Percentiles rank a stretch among this genome's conserved stretches.
Conservation (phyloP, 139 green algal genomes). For the Nannochloris sp. region DNA sequence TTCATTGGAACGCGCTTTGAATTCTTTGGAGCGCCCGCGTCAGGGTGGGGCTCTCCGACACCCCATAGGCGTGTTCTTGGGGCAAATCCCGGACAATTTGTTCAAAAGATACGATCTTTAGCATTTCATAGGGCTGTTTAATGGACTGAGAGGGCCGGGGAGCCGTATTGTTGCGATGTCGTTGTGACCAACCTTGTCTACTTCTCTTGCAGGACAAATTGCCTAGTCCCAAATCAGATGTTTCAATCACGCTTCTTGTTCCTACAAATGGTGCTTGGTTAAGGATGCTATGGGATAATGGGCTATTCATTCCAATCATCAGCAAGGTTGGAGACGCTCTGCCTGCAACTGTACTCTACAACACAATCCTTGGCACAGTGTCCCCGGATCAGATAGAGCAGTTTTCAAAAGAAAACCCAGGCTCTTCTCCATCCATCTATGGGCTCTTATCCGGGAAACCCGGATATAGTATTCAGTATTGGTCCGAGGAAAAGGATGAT, state of each 20-base stretch:
- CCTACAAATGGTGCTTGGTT: conserved; percentile 22
- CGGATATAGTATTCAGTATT: not conserved
- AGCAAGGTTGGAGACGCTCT: not conserved
- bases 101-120: not conserved
- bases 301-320: conserved; percentile 13
- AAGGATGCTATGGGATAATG: conserved; percentile 19
- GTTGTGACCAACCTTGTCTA: not conserved
- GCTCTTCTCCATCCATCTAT: not conserved
- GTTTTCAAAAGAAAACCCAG: conserved; percentile 2
- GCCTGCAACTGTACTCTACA: conserved; percentile 4
- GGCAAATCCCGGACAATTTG: not conserved
- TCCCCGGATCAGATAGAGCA: not conserved
- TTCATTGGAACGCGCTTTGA: too few species aligned
- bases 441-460: not conserved
- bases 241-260: conserved; percentile 20
- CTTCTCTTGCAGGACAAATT: conserved; percentile 17
- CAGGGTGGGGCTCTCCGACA: too few species aligned
- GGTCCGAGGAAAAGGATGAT: not conserved
- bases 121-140: too few species aligned
- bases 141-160: too few species aligned
- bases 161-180: too few species aligned
- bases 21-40: too few species aligned
- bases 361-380: not conserved
- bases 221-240: conserved; percentile 6
- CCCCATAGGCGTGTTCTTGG: too few species aligned